Percentiles rank a stretch among this genome's conserved stretches.
These are phyloP conservation scores for Penicillium paneum DNA, from an alignment of 2,329 filamentous ascomycete species.

Conservation along the genomic window DNA sequence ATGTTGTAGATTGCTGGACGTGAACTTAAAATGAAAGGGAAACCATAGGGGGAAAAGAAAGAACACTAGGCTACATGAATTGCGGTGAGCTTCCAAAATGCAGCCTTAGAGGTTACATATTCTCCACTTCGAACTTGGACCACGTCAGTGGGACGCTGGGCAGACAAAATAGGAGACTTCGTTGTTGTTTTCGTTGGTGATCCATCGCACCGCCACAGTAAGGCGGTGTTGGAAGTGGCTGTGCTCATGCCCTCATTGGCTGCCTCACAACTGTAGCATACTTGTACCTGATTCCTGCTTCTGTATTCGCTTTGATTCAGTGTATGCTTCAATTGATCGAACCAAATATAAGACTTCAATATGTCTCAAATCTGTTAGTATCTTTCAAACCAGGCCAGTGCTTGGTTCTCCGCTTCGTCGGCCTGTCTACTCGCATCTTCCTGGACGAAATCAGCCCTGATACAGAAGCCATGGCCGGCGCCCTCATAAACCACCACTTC, in stretches of 20 bases:
- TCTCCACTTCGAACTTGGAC: constrained; percentile 2
- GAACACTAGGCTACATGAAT: neutral
- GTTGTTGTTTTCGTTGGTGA: neutral
- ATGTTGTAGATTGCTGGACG: neutral
- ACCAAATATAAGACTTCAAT: neutral
- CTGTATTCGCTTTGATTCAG: neutral
- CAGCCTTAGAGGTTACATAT: neutral
- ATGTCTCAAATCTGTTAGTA: neutral
- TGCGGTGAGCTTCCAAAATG: constrained; percentile 13
- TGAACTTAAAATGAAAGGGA: neutral
- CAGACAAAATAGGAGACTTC: neutral
- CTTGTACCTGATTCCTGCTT: neutral
- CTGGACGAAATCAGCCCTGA: constrained; percentile 24
- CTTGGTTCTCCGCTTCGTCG: constrained; percentile 27
- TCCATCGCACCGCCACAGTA: neutral
- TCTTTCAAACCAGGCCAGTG: constrained; percentile 17
- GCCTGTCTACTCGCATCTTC: constrained; percentile 24
- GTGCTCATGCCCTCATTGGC: neutral
- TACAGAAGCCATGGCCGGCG: constrained; percentile 29
- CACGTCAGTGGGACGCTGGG: neutral
- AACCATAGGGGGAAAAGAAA: neutral
- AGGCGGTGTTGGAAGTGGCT: neutral
- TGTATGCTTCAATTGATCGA: neutral
- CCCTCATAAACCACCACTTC: constrained; percentile 27
- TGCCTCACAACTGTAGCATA: neutral